Evolutionary conservation across 1,139 yeast species (phyloP), one percentile per base, ranked within the genome.

Genomic region (Debaryomycetaceae sp.): DNA sequence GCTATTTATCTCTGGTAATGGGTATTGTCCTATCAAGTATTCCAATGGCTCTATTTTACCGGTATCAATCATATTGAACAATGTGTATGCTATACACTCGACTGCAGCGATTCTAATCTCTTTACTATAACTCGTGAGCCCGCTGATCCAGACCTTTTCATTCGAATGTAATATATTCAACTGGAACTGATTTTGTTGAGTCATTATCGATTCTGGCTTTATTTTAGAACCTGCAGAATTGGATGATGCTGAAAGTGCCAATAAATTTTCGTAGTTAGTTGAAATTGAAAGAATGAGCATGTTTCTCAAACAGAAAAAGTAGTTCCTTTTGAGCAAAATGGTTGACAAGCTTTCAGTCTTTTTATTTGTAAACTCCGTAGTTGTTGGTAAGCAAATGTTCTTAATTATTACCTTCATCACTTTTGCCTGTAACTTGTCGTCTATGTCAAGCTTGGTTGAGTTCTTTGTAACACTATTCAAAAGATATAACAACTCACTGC

Each of bases 151-250:
- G 1, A 57, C 41, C 40, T 69, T 71, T 39, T 70, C 75, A 47
- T 70, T 58, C 1, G 68, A 45, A 2, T 56, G 40, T 39, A 74
- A 57, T 17, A 74, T 49, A 35, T 53, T 50, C 9, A 48, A 43
- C 54, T 74, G 79, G 48, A 60, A 72, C 45, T 59, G 69, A 49
- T 71, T 64, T 47, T 74, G 78, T 41, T 65, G 74, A 7, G 60
- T 44, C 77, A 73, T 72, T 31, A 74, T 62, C 0, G 69, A 53
- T 42, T 74, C 78, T 0, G 79, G 78, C 43, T 72, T 72, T 61
- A 70, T 49, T 50, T 72, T 72, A 5, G 75, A 66, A 4, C 74
- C 71, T 1, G 71, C 62, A 0, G 72, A 60, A 6, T 44, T 52
- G 5, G 73, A 62, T 0, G 76, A 63, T 2, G 76, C 64, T 4